Base-by-base conservation (phyloP, 2,329 filamentous ascomycete species). In the Cryphonectria naterciae region DNA sequence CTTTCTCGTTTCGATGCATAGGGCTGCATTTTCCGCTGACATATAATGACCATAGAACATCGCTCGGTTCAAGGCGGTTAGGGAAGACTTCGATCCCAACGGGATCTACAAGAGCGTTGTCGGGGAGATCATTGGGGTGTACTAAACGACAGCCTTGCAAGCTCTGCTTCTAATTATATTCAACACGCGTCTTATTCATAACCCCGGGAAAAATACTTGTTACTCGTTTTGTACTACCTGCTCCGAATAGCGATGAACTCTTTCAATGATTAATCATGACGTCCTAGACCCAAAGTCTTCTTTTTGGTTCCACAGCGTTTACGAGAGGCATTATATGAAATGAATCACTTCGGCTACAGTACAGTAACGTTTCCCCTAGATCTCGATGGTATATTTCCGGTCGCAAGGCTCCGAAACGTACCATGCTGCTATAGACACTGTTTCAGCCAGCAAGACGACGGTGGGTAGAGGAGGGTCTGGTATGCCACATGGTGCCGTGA, bases 81-180 rank as follows among this genome's bases (percentile, higher is more conserved):
- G 83, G 39, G 76, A 86, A 75, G 80, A 81, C 70, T 86, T 86
- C 67, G 84, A 86, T 71, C 84, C 84, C 0, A 79, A 85, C 17
- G 83, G 81, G 1, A 80, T 83, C 1, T 87, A 82, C 74, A 81
- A 80, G 74, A 86, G 83, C 60, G 79, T 85, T 13, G 78, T 86
- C 1, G 85, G 84, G 0, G 84, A 87, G 77, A 84, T 85, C 43
- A 75, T 87, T 28, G 84, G 83, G 0, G 73, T 86, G 68, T 85
- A 84, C 74, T 77, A 73, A 72, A 58, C 35, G 37, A 39, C 35
- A 37, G 6, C 6, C 32, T 25, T n/a, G 19, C 58, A 15, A 7
- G 32, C 58, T 61, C 2, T 39, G 19, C 58, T 19, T 61, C 2
- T 35, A 39, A 39, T 61, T 39, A 61, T 10, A 61, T 39, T 35